Conservation (phyloP, 2,329 filamentous ascomycete species). For the Colletotrichum zoysiae region DNA sequence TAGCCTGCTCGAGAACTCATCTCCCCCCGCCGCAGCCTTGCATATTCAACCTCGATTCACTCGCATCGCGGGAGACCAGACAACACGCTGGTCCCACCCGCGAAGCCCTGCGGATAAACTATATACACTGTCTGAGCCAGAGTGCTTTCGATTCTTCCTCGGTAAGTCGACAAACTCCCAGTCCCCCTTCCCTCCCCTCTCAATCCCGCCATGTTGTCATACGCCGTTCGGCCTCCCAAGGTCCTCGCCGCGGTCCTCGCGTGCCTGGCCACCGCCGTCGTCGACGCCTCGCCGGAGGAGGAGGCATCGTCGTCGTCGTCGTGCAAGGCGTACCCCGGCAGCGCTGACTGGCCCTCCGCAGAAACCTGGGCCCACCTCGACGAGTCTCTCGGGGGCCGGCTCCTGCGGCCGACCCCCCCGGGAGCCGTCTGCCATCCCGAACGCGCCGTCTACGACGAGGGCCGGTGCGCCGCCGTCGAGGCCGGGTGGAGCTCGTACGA, state of each 20-base stretch:
- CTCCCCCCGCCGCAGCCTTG: background rate
- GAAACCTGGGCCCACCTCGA: constrained; percentile 61
- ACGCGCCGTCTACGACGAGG: constrained; percentile 49
- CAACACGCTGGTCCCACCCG: no score
- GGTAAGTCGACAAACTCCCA: background rate
- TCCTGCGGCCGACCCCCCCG: constrained; percentile 58
- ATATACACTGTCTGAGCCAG: background rate
- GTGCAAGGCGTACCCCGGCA: constrained; percentile 64
- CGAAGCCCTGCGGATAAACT: no score
- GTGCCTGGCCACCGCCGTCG: no score
- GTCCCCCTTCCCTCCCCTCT: background rate
- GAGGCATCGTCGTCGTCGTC: no score
- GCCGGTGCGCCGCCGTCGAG: constrained; percentile 48
- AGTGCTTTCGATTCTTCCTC: background rate
- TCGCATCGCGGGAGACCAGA: background rate
- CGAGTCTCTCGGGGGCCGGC: constrained; percentile 55
- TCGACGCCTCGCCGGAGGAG: background rate
- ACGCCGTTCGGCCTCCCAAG: background rate
- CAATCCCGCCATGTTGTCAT: background rate
- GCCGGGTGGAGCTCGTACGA: constrained; percentile 40
- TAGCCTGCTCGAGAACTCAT: background rate
- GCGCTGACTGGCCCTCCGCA: constrained; percentile 61
- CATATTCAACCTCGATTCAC: background rate
- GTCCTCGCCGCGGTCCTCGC: background rate
- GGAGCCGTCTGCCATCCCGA: constrained; percentile 59